Evolutionary conservation across 2,329 filamentous ascomycete species (phyloP), one percentile per base, ranked within the genome.

Genomic region (Ophiostoma himal-ulmi): DNA sequence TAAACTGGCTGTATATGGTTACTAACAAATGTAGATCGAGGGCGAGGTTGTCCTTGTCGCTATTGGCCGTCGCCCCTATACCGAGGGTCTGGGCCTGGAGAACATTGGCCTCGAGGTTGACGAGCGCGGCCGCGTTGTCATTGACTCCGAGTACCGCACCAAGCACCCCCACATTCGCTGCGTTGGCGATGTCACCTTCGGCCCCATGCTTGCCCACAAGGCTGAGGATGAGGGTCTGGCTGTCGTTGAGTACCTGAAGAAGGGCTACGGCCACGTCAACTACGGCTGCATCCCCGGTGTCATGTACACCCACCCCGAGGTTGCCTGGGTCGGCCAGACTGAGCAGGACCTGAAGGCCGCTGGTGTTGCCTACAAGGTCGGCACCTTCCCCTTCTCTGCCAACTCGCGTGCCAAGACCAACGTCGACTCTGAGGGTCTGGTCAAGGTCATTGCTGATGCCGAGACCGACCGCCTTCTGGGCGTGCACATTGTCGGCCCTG

Each of bases 401-500:
- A 99, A 99, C 88, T 97, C 93, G 72, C 91, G 95, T 80, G 95
- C 95, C 76, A 99, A 98, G 91, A 99, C 95, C 79, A 99, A 98
- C 85, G 85, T 96, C 75, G 95, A 99, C 79, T 92, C 92, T 48
- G 95, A 99, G 71, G 95, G 95, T 76, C 83, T 97, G 81, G 95
- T 99, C 77, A 99, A 99, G 87, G 96, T 99, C 84, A 85, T 99
- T 73, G 90, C 94, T 52, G 95, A 99, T 79, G 93, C 93, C 68
- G 92, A 98, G 86, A 99, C 95, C 48, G 95, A 99, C 82, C 89
- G 95, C 76, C 91, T 99, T 75, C 85, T 99, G 73, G 95, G 95
- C 75, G 90, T 97, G 74, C 95, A 99, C 86, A 98, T 99, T 81
- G 90, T 99, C 76, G 95, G 95, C 72, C 87, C 95, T 76, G 95